Evolutionary conservation across 2,329 filamentous ascomycete genomes (phyloP).

Genomic region (Cladophialophora psammophila): DNA sequence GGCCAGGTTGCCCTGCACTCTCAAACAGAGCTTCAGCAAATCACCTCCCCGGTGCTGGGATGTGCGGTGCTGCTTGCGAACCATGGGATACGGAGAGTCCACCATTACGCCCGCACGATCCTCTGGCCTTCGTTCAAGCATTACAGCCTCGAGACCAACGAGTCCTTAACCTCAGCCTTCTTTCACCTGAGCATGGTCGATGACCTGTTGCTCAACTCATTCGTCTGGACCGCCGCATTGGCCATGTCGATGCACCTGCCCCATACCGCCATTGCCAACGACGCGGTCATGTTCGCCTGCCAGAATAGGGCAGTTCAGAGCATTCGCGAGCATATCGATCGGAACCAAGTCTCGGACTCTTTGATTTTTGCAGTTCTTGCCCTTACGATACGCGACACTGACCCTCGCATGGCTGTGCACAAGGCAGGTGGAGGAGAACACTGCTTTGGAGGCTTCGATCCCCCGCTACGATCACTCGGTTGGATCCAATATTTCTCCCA

Average conservation of each 20-base stretch:
- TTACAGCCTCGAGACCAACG: slow-evolving; percentile 23
- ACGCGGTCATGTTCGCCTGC: slow-evolving; percentile 26
- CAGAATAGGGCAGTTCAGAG: slow-evolving; percentile 16
- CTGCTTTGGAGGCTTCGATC: slow-evolving; percentile 23
- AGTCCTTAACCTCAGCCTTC: slow-evolving; percentile 23
- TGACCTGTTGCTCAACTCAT: slow-evolving; percentile 23
- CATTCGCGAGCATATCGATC: slow-evolving; percentile 23
- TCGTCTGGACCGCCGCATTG: slow-evolving; percentile 26
- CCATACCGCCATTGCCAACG: slow-evolving; percentile 7
- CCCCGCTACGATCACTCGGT: slow-evolving; percentile 23
- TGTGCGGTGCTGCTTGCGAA: slow-evolving; percentile 18
- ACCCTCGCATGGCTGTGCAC: slow-evolving; percentile 9
- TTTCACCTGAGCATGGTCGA: slow-evolving; percentile 28
- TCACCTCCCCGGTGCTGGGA: neutral
- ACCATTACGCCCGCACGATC: slow-evolving; percentile 17
- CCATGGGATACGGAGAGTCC: slow-evolving; percentile 9
- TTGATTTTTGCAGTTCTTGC: slow-evolving; percentile 25
- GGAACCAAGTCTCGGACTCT: slow-evolving; percentile 15
- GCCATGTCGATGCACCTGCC: slow-evolving; percentile 28
- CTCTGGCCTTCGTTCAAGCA: slow-evolving; percentile 27
- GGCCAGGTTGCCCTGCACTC: neutral
- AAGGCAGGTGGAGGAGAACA: slow-evolving; percentile 1
- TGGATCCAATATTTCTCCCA: slow-evolving; percentile 24
- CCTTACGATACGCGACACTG: slow-evolving; percentile 23
- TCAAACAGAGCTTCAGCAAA: slow-evolving; percentile 4